phyloP scores from a whole-genome alignment of 495 filamentous ascomycete species.

The Tetracladium marchalianum region DNA sequence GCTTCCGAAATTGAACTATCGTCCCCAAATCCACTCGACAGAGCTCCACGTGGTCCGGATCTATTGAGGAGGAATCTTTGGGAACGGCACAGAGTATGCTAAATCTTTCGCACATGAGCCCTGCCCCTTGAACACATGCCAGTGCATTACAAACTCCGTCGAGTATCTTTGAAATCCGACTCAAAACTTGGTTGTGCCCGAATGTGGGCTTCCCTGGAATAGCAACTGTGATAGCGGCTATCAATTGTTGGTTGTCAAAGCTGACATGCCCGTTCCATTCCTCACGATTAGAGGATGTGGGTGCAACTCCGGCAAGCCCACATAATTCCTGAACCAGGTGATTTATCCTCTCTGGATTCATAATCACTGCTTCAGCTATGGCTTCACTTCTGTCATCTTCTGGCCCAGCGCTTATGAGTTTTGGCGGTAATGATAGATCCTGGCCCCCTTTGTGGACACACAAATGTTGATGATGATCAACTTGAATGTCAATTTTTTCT shows the following conservation, averaged over 20 bases:
- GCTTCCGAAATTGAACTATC: too few relatives aligned
- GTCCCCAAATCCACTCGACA: too few relatives aligned
- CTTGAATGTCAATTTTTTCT: too few relatives aligned
- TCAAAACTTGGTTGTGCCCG: too few relatives aligned
- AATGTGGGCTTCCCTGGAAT: not conserved
- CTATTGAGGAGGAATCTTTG: too few relatives aligned
- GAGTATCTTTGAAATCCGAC: too few relatives aligned
- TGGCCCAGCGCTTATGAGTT: not conserved
- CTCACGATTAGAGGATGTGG: not conserved
- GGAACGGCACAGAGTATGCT: too few relatives aligned
- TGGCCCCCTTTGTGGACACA: constrained; percentile 5
- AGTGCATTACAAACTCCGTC: too few relatives aligned
- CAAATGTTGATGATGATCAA: not conserved
- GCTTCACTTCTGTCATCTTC: not conserved
- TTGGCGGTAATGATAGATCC: not conserved
- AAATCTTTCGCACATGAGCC: too few relatives aligned
- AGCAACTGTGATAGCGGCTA: not conserved
- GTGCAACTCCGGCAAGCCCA: not conserved
- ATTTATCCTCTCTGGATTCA: too few relatives aligned
- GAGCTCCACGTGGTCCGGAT: too few relatives aligned
- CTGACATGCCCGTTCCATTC: not conserved
- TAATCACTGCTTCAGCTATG: not conserved
- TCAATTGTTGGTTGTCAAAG: not conserved
- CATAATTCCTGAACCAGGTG: constrained; percentile 1
- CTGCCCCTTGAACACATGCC: too few relatives aligned